Evolutionary conservation across 352 stramenopile species (phyloP).

Genomic region (Phytophthora aleatoria): DNA sequence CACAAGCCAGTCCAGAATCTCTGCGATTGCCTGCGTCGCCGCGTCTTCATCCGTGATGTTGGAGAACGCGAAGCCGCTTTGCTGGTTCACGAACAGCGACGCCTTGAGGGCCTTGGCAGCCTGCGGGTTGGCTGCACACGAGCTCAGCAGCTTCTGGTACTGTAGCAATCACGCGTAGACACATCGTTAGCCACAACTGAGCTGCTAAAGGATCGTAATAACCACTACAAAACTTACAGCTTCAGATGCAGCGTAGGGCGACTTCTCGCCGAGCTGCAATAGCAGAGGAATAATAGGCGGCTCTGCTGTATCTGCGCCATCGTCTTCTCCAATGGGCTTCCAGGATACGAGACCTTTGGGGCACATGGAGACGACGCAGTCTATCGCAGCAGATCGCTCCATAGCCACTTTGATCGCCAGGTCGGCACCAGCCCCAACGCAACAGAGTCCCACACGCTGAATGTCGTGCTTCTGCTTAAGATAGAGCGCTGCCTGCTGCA

Average conservation of each 20-base stretch:
- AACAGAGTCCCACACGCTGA: constrained; percentile 73
- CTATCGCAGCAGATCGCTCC: constrained; percentile 41
- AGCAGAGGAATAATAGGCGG: constrained; percentile 54
- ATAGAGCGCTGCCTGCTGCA: constrained; percentile 58
- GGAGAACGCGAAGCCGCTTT: constrained; percentile 84
- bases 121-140: constrained; percentile 32
- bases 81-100: constrained; percentile 76
- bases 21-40: constrained; percentile 82
- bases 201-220: not conserved
- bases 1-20: constrained; percentile 88
- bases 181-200: constrained; percentile 2
- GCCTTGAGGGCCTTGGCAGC: constrained; percentile 34
- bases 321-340: constrained; percentile 21
- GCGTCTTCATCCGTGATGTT: constrained; percentile 91
- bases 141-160: constrained; percentile 58
- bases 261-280: constrained; percentile 71
- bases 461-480: constrained; percentile 76
- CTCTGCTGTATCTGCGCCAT: constrained; percentile 16
- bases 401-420: constrained; percentile 69
- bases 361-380: constrained; percentile 77
- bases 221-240: constrained; percentile 43
- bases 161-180: constrained; percentile 24
- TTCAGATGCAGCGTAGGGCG: constrained; percentile 62
- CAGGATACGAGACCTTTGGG: constrained; percentile 57
- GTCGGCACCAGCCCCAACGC: constrained; percentile 70